Percentiles rank a stretch among this genome's conserved stretches.
Conservation (phyloP, 2,329 filamentous ascomycete species). For the Aspergillus pseudoterreus region DNA sequence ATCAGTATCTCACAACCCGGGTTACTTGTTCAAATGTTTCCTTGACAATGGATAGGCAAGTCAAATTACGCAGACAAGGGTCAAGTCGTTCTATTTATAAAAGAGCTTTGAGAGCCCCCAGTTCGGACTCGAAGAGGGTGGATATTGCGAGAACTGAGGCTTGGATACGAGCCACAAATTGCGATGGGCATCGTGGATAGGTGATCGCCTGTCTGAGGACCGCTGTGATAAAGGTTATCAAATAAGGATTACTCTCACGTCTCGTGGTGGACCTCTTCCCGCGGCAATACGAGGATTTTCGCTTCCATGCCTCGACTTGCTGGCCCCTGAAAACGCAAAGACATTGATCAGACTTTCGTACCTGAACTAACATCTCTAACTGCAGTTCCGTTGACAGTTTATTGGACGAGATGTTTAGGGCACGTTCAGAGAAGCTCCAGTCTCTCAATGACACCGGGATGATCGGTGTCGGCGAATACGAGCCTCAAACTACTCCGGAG, state of each 20-base stretch:
- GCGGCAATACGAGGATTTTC: conserved; percentile 1
- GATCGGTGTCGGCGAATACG: neutral
- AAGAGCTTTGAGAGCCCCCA: too few relatives aligned
- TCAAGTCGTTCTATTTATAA: too few relatives aligned
- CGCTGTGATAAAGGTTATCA: neutral
- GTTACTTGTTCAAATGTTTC: too few relatives aligned
- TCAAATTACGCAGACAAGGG: too few relatives aligned
- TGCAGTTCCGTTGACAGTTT: too few relatives aligned
- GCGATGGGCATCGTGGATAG: neutral
- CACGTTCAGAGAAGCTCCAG: too few relatives aligned
- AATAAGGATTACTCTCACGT: neutral
- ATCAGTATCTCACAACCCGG: too few relatives aligned
- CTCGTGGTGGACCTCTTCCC: neutral
- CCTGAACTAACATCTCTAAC: neutral
- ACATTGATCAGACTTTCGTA: neutral
- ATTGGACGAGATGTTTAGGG: too few relatives aligned
- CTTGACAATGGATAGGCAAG: too few relatives aligned
- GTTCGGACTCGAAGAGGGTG: neutral
- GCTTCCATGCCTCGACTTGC: neutral
- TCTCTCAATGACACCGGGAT: too few relatives aligned
- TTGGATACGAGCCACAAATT: neutral
- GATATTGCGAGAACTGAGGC: neutral
- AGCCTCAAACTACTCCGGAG: neutral
- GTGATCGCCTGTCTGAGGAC: neutral
- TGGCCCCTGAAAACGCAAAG: neutral